Conservation (phyloP, 306 rosid genomes). For the Lathyrus aphaca region DNA sequence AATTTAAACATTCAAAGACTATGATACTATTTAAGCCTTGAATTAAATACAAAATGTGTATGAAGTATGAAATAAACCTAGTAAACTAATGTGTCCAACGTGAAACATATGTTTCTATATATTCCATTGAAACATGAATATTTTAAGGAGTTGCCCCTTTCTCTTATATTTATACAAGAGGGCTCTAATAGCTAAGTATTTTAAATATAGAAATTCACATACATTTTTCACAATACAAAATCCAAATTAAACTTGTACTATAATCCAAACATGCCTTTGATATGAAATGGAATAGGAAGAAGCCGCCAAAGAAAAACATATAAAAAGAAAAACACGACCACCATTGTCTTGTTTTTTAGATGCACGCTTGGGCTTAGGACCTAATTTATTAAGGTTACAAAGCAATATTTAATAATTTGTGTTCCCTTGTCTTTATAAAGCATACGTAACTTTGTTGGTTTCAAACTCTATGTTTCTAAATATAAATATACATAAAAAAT, state of each 20-base stretch:
- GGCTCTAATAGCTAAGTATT: neutral
- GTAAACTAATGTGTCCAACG: neutral
- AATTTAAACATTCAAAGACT: no score
- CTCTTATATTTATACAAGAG: neutral
- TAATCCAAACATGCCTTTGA: slow-evolving; percentile 24
- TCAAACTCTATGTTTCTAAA: slow-evolving; percentile 60
- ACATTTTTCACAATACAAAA: slow-evolving; percentile 22
- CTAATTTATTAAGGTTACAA: slow-evolving; percentile 39
- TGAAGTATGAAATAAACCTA: neutral
- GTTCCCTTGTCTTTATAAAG: slow-evolving; percentile 57
- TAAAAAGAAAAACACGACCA: slow-evolving; percentile 32
- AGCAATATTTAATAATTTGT: slow-evolving; percentile 42
- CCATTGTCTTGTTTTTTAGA: slow-evolving; percentile 55
- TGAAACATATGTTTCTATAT: neutral
- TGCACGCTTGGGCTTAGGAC: slow-evolving; percentile 56
- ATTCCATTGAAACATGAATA: neutral
- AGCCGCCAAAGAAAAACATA: slow-evolving; percentile 54
- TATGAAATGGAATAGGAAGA: neutral
- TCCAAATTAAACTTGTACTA: neutral
- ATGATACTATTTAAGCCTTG: no score
- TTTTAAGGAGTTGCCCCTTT: neutral
- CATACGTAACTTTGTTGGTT: slow-evolving; percentile 73
- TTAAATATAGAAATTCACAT: neutral
- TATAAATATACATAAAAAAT: slow-evolving; percentile 9
- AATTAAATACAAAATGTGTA: neutral